A percentile compares a stretch with the other conserved stretches of the same genome.
Conservation (phyloP, 495 filamentous ascomycete genomes). For the Neurospora sp. region DNA sequence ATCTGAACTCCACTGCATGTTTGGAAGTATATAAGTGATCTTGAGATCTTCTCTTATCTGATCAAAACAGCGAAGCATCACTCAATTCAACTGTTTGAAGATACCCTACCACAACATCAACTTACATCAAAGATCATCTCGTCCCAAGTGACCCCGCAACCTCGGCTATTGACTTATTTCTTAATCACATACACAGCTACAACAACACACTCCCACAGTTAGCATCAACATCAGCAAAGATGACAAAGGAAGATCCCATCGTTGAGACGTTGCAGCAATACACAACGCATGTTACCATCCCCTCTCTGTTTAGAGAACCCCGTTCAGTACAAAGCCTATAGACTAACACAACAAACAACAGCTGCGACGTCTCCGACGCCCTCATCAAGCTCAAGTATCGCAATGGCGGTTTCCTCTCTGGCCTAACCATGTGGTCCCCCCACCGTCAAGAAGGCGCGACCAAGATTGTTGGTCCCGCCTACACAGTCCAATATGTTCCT, state of each 20-base stretch:
- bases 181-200: not conserved
- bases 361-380: slow-evolving; percentile 38
- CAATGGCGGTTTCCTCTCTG: slow-evolving; percentile 47
- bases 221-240: slow-evolving; percentile 1
- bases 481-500: slow-evolving; percentile 45
- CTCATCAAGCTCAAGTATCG: slow-evolving; percentile 38
- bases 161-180: not conserved
- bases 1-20: not conserved
- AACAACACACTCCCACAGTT: not conserved
- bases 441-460: slow-evolving; percentile 36
- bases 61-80: not conserved
- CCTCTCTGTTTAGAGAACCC: not conserved
- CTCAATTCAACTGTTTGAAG: not conserved
- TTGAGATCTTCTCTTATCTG: not conserved
- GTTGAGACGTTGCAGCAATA: slow-evolving; percentile 28
- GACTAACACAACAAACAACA: slow-evolving; percentile 7
- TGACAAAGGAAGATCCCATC: slow-evolving; percentile 24
- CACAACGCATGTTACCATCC: slow-evolving; percentile 26
- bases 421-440: slow-evolving; percentile 49
- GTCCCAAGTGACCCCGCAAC: not conserved
- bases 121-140: not conserved
- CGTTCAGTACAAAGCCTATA: not conserved
- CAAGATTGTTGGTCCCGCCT: slow-evolving; percentile 48
- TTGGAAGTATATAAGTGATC: not conserved
- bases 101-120: not conserved